Conservation (phyloP, 129 eudicot genomes). For the Mikania micrantha region DNA sequence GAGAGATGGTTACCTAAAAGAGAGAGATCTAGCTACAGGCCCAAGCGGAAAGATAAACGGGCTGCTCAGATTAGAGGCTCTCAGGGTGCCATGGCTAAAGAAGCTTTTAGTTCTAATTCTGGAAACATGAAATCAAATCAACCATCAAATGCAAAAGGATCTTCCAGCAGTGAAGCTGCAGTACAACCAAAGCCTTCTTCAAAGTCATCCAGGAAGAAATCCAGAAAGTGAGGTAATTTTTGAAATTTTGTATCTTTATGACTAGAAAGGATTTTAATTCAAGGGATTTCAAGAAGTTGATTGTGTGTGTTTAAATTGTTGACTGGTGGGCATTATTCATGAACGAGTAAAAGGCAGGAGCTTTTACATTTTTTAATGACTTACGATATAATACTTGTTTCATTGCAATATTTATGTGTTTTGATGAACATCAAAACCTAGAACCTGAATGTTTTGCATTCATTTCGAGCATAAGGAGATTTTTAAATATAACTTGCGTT, state of each 20-base stretch:
- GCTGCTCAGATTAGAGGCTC: conserved; percentile 87
- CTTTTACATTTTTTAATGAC: background rate
- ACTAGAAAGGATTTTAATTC: background rate
- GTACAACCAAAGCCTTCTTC: conserved; percentile 60
- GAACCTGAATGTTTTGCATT: background rate
- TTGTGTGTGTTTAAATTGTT: conserved; percentile 8
- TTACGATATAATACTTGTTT: background rate
- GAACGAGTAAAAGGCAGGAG: background rate
- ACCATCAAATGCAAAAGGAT: conserved; percentile 41
- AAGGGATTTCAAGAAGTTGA: background rate
- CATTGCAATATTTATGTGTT: background rate
- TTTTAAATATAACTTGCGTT: too few species aligned
- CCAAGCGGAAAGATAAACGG: conserved; percentile 85
- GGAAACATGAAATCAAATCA: conserved; percentile 48
- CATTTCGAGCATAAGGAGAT: background rate
- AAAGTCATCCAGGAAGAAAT: conserved; percentile 75
- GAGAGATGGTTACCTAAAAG: conserved; percentile 91
- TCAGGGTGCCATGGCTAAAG: conserved; percentile 89
- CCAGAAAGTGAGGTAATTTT: conserved; percentile 48
- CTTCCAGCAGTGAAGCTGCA: conserved; percentile 42
- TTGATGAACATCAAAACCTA: background rate
- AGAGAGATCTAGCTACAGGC: conserved; percentile 90
- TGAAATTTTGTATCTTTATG: background rate
- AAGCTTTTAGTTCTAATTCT: conserved; percentile 20
- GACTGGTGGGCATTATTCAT: background rate